phyloP scores from a whole-genome alignment of 495 filamentous ascomycete genomes.

The Talaromyces trachyspermus region DNA sequence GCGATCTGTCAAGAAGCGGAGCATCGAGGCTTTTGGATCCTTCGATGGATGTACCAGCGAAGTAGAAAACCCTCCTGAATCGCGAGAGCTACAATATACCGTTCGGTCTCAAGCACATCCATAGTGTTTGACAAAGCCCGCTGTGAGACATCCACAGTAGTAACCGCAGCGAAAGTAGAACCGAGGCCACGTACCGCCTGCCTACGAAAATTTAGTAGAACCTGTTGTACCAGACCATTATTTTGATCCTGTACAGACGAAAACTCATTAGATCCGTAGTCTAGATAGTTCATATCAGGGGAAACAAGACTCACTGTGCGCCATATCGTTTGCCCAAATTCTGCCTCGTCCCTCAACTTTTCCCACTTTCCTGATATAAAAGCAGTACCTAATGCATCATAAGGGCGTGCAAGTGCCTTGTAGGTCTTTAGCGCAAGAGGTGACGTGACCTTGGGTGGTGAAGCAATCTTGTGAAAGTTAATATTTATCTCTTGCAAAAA shows the following conservation, averaged over 20 bases:
- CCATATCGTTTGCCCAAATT: conserved; percentile 52
- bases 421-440: conserved; percentile 47
- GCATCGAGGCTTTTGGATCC: conserved; percentile 34
- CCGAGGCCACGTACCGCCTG: conserved; percentile 37
- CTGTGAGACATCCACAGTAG: conserved; percentile 32
- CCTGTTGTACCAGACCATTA: conserved; percentile 44
- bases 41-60: conserved; percentile 39
- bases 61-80: conserved; percentile 47
- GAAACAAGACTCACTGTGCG: conserved; percentile 38
- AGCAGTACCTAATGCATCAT: conserved; percentile 57
- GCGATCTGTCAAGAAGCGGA: conserved; percentile 26
- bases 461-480: conserved; percentile 24
- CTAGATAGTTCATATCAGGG: not conserved
- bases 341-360: conserved; percentile 51
- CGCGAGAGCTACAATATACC: conserved; percentile 42
- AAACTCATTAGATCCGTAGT: conserved; percentile 7
- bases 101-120: conserved; percentile 34
- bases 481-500: conserved; percentile 2
- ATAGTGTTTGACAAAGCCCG: conserved; percentile 28
- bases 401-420: conserved; percentile 56
- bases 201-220: conserved; percentile 38
- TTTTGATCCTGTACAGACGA: conserved; percentile 48
- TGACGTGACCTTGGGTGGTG: conserved; percentile 38
- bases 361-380: conserved; percentile 56
- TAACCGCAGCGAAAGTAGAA: conserved; percentile 40